Conservation (phyloP, 2,329 filamentous ascomycete genomes). For the Fusarium sp. region DNA sequence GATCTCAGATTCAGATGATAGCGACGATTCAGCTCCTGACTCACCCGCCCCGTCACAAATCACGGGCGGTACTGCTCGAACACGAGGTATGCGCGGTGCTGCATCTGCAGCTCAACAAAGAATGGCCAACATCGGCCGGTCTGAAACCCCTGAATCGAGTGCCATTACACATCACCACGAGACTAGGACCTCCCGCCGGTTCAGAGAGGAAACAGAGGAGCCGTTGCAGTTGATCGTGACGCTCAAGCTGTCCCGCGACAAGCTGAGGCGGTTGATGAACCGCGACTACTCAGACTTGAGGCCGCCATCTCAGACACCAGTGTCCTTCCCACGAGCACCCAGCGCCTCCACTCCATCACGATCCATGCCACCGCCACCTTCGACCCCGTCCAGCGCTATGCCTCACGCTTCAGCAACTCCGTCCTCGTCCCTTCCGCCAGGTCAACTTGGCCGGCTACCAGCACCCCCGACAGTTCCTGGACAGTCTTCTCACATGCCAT, state of each 20-base stretch:
- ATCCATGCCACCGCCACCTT: constrained; percentile 52
- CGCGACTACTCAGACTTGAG: constrained; percentile 59
- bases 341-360: constrained; percentile 46
- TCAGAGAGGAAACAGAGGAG: constrained; percentile 84
- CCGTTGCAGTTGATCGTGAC: constrained; percentile 77
- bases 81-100: constrained; percentile 87
- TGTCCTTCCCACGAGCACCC: constrained; percentile 46
- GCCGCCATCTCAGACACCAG: constrained; percentile 50
- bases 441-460: constrained; percentile 74
- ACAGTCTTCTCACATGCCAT: constrained; percentile 61
- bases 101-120: constrained; percentile 87
- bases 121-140: constrained; percentile 84
- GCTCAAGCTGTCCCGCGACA: constrained; percentile 77
- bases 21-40: constrained; percentile 86
- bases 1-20: constrained; percentile 88
- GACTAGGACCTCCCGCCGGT: constrained; percentile 72
- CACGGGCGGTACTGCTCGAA: constrained; percentile 80
- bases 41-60: constrained; percentile 83
- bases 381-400: constrained; percentile 51
- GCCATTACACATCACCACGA: constrained; percentile 73
- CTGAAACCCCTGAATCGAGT: constrained; percentile 85
- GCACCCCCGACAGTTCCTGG: constrained; percentile 70
- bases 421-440: constrained; percentile 57
- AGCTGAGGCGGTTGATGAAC: constrained; percentile 72
- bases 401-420: constrained; percentile 49